Conservation (phyloP, 129 eudicot species). For the Smallanthus sonchifolius region DNA sequence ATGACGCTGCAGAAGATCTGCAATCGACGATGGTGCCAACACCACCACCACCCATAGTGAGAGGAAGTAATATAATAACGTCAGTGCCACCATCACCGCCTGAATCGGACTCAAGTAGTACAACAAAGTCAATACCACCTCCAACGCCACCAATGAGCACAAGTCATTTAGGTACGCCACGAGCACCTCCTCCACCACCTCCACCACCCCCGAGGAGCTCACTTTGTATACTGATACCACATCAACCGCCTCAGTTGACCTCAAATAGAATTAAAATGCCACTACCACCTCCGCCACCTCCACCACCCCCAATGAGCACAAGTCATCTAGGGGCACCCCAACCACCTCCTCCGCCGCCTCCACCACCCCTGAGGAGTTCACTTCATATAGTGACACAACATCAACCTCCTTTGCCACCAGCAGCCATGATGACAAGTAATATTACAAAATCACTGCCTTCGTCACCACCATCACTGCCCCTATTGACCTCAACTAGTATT, state of each 20-base stretch:
- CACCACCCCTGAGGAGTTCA: conserved; percentile 22
- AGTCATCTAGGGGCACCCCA: conserved; percentile 21
- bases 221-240: conserved; percentile 15
- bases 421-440: conserved; percentile 2
- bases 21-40: conserved; percentile 18
- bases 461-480: conserved; percentile 58
- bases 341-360: conserved; percentile 38
- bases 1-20: conserved; percentile 3
- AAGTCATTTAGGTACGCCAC: conserved; percentile 19
- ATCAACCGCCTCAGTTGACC: background rate
- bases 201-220: conserved; percentile 26
- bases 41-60: background rate
- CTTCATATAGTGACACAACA: conserved; percentile 13
- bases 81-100: conserved; percentile 23
- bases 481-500: background rate
- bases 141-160: conserved; percentile 1
- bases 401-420: conserved; percentile 23
- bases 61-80: background rate
- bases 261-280: no score
- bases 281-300: conserved; percentile 37
- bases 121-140: background rate
- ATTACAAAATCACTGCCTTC: background rate
- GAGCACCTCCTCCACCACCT: conserved; percentile 36
- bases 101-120: background rate
- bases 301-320: conserved; percentile 8